A percentile compares a stretch with the other conserved stretches of the same genome.
phyloP scores from a whole-genome alignment of 768 basidiomycete genomes.

The Cystobasidium onofrii region DNA sequence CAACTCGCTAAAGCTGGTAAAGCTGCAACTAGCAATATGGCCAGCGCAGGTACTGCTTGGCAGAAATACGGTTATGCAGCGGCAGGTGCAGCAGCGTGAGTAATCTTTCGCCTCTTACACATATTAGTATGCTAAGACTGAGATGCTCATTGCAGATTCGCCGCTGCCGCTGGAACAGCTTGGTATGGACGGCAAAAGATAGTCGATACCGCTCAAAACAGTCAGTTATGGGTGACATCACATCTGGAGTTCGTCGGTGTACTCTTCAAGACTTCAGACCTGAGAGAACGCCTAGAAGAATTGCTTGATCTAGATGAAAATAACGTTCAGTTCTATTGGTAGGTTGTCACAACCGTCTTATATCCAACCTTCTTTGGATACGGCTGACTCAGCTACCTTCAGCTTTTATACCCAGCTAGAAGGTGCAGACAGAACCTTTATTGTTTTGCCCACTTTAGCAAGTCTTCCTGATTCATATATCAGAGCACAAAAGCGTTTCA shows the following conservation, averaged over 20 bases:
- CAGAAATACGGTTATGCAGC: conserved; percentile 25
- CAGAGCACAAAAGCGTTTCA: conserved; percentile 14
- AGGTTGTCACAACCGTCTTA: not conserved
- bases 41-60: not conserved
- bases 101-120: not conserved
- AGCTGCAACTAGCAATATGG: not conserved
- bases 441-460: not conserved
- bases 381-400: not conserved
- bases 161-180: conserved; percentile 27
- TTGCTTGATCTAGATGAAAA: conserved; percentile 8
- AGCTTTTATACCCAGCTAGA: conserved; percentile 21
- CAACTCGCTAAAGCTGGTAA: conserved; percentile 3
- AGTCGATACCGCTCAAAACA: conserved; percentile 9
- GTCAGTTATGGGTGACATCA: conserved; percentile 25
- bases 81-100: conserved; percentile 28
- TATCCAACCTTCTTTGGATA: not conserved
- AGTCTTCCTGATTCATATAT: conserved; percentile 16
- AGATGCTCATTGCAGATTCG: not conserved
- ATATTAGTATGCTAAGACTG: not conserved
- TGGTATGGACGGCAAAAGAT: conserved; percentile 27
- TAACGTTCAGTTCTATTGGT: conserved; percentile 24
- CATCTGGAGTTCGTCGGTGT: conserved; percentile 30
- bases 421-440: conserved; percentile 5
- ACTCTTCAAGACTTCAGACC: not conserved
- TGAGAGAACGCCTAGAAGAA: conserved; percentile 23